phyloP scores from a whole-genome alignment of 139 green algal genomes.

The Auxenochlorella pyrenoidosa region DNA sequence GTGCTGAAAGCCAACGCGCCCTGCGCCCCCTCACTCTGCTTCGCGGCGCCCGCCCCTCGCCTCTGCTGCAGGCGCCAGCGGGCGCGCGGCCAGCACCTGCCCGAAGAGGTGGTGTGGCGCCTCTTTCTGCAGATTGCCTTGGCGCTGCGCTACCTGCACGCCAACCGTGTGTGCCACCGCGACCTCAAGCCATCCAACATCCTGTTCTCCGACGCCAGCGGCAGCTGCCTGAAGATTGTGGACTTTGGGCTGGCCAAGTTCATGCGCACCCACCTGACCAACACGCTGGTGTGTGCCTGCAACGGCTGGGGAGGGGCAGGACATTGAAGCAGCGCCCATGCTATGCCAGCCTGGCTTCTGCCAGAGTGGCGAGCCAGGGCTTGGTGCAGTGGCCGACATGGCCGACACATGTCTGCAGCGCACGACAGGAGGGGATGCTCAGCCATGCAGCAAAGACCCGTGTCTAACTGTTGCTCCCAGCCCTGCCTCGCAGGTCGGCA shows the following conservation, averaged over 20 bases:
- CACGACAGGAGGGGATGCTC: too few species aligned
- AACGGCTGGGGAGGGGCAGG: too few species aligned
- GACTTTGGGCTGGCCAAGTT: constrained; percentile 12
- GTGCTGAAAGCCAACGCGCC: too few species aligned
- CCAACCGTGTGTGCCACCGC: not conserved
- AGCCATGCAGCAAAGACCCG: too few species aligned
- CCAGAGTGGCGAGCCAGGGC: too few species aligned
- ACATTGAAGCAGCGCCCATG: too few species aligned
- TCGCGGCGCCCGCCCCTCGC: too few species aligned
- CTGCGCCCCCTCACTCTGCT: too few species aligned
- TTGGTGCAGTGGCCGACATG: too few species aligned
- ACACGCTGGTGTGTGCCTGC: not conserved
- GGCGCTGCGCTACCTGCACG: not conserved
- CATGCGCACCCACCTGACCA: not conserved
- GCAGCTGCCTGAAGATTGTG: not conserved
- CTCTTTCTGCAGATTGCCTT: not conserved
- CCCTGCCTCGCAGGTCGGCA: not conserved
- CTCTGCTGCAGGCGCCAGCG: not conserved
- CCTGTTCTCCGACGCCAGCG: not conserved
- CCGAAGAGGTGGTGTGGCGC: not conserved
- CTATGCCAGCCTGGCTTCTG: too few species aligned
- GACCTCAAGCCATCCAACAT: constrained; percentile 14
- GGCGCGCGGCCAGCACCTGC: not conserved
- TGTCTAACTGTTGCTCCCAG: too few species aligned
- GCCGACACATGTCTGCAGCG: too few species aligned